These are phyloP conservation scores for Trypanosoma avium DNA, from an alignment of 208 protist species.

Conservation along the genomic window DNA sequence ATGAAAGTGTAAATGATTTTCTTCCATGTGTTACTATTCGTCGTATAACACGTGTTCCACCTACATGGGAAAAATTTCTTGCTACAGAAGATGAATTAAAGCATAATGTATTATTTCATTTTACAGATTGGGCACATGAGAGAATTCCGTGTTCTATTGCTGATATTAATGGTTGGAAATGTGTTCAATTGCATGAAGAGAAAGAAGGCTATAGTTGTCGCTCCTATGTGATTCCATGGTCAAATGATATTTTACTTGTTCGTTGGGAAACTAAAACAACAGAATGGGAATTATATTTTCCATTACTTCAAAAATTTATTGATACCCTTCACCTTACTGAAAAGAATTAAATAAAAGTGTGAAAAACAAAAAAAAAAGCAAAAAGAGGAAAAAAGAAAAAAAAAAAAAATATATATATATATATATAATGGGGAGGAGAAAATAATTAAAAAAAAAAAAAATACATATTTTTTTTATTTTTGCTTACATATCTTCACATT, in stretches of 20 bases:
- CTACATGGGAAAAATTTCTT: constrained; percentile 41
- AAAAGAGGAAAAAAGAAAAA: neutral
- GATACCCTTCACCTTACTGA: constrained; percentile 43
- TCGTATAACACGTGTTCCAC: constrained; percentile 35
- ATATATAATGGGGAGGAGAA: no score
- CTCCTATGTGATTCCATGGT: constrained; percentile 48
- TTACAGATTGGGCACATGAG: constrained; percentile 45
- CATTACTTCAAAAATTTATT: constrained; percentile 47
- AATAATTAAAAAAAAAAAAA: constrained; percentile 2
- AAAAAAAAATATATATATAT: neutral
- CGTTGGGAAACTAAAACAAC: constrained; percentile 48
- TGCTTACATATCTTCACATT: no score
- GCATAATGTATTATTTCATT: constrained; percentile 63
- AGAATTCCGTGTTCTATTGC: constrained; percentile 30
- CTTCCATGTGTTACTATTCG: constrained; percentile 33
- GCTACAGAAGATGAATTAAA: constrained; percentile 52
- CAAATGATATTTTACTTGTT: constrained; percentile 40
- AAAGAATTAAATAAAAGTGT: neutral
- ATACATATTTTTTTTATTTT: neutral
- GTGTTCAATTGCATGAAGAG: constrained; percentile 50
- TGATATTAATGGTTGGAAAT: constrained; percentile 43
- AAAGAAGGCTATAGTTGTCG: constrained; percentile 48
- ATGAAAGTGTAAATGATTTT: constrained; percentile 1
- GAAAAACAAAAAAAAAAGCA: neutral
- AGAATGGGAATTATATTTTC: constrained; percentile 41